Evolutionary conservation across 2,329 filamentous ascomycete species (phyloP).

Genomic region (Karstenula rhodostoma): DNA sequence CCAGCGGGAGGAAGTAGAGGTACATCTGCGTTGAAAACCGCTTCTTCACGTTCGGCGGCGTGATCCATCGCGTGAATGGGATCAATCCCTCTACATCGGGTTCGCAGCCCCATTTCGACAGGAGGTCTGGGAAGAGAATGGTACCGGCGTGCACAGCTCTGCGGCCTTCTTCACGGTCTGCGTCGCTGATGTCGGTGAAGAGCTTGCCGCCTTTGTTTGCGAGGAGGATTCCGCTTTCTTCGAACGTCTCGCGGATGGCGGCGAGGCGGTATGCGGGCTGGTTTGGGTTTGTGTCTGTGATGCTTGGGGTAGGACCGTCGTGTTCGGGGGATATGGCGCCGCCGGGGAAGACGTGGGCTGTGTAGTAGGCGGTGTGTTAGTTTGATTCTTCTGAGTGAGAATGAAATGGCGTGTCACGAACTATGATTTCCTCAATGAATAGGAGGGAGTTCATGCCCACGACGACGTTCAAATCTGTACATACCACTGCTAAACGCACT

Average conservation of each 20-base stretch:
- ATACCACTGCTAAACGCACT: conserved; percentile 3
- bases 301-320: conserved; percentile 69
- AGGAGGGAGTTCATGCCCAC: no score
- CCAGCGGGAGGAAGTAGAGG: conserved; percentile 80
- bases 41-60: conserved; percentile 74
- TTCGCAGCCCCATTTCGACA: conserved; percentile 63
- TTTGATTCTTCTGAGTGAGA: conserved; percentile 62
- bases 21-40: conserved; percentile 98
- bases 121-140: conserved; percentile 72
- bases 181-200: conserved; percentile 65
- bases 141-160: conserved; percentile 72
- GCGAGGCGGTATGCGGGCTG: conserved; percentile 78
- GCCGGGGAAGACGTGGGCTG: conserved; percentile 94
- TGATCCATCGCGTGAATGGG: conserved; percentile 93
- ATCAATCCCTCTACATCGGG: conserved; percentile 74
- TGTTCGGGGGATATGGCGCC: conserved; percentile 81
- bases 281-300: conserved; percentile 66
- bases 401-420: conserved; percentile 62
- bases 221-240: conserved; percentile 90
- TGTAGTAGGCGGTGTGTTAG: conserved; percentile 43
- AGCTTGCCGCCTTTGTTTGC: conserved; percentile 66
- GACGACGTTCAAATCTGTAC: neutral
- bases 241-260: conserved; percentile 90
- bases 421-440: neutral
- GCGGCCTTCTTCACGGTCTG: conserved; percentile 71